phyloP scores from a whole-genome alignment of 805 yeast species.

The Limtongozyma cylindracea region DNA sequence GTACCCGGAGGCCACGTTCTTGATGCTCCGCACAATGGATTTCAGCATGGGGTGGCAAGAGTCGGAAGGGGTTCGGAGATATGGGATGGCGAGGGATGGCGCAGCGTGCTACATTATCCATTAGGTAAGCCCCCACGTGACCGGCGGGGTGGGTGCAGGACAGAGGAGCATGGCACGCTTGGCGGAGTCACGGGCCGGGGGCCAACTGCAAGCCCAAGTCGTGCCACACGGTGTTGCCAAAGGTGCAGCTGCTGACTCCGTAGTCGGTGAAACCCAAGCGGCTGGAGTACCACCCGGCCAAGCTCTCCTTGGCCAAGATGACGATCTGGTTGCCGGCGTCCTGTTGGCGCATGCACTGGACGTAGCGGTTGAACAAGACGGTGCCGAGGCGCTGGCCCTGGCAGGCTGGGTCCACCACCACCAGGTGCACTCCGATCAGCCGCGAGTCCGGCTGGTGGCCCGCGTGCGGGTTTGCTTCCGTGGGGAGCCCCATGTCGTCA shows the following conservation, averaged over 20 bases:
- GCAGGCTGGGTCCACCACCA: conserved; percentile 54
- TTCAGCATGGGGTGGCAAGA: too few species aligned
- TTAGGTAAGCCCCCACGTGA: too few species aligned
- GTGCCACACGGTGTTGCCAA: conserved; percentile 36
- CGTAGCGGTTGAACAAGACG: conserved; percentile 61
- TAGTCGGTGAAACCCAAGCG: conserved; percentile 53
- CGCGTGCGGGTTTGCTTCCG: conserved; percentile 6
- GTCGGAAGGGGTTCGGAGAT: too few species aligned
- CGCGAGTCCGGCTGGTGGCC: conserved; percentile 64
- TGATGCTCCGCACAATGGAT: conserved; percentile 64
- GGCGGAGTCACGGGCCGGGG: too few species aligned
- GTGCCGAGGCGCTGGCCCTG: conserved; percentile 70
- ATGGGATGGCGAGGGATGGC: too few species aligned
- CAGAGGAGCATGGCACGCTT: too few species aligned
- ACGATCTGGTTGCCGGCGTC: conserved; percentile 61
- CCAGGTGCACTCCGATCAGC: conserved; percentile 58
- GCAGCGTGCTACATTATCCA: too few species aligned
- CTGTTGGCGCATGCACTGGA: conserved; percentile 74
- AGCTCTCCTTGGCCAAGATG: conserved; percentile 42
- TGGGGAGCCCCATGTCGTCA: conserved; percentile 35
- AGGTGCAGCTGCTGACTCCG: conserved; percentile 35
- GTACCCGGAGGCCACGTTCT: conserved; percentile 80
- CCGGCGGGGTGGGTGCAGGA: too few species aligned
- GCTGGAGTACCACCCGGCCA: conserved; percentile 58
- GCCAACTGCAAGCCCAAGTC: conserved; percentile 24